Conservation (phyloP, 352 stramenopile species). For the Aphanomyces stellatus region DNA sequence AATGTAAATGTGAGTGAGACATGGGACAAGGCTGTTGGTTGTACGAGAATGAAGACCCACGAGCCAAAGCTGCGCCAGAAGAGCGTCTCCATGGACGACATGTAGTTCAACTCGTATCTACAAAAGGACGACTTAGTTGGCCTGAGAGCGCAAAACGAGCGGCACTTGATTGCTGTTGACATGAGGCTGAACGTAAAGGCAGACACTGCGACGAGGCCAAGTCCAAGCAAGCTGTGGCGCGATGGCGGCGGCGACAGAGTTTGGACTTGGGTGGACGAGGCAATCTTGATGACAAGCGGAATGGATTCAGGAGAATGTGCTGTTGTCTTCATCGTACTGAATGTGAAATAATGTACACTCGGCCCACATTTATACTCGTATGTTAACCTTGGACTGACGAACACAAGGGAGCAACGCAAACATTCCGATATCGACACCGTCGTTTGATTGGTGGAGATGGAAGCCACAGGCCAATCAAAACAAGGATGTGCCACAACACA, state of each 20-base stretch:
- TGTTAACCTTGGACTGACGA: no score
- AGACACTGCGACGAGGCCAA: constrained; percentile 43
- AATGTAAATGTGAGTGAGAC: no score
- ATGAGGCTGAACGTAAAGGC: constrained; percentile 53
- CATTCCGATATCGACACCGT: no score
- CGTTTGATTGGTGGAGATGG: no score
- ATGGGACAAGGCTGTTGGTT: no score
- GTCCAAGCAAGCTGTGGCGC: not conserved
- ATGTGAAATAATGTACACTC: no score
- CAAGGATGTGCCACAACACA: no score
- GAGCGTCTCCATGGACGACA: constrained; percentile 50
- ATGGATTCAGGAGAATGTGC: no score
- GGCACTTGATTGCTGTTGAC: constrained; percentile 45
- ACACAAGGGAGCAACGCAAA: no score
- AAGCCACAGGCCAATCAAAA: no score
- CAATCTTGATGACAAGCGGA: not conserved
- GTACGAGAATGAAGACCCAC: constrained; percentile 45
- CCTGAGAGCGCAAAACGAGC: not conserved
- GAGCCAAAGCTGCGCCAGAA: constrained; percentile 57
- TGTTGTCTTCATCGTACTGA: no score
- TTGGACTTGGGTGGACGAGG: not conserved
- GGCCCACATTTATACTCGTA: no score
- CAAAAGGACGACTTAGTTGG: not conserved
- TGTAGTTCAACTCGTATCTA: constrained; percentile 26
- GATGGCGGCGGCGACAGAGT: not conserved